These are phyloP conservation scores for Pelargonium myrrhifolium DNA, from an alignment of 441 rosid species.

Conservation along the genomic window DNA sequence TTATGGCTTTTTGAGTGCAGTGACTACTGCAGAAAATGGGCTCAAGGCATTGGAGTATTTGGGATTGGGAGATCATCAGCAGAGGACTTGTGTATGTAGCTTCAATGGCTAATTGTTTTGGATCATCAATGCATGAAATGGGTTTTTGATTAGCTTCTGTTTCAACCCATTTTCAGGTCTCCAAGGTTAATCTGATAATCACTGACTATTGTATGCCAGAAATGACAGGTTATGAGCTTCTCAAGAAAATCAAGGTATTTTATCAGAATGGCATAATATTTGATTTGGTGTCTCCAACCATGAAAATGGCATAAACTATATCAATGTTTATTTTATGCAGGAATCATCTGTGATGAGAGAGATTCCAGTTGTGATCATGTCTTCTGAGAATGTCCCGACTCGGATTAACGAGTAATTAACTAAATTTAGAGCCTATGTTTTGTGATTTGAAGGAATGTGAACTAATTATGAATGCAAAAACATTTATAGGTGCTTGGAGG, in stretches of 20 bases:
- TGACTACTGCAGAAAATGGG: slow-evolving; percentile 79
- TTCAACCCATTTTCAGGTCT: slow-evolving; percentile 30
- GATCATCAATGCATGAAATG: no score
- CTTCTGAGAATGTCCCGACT: slow-evolving; percentile 73
- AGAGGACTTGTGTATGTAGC: slow-evolving; percentile 22
- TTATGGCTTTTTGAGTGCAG: slow-evolving; percentile 25
- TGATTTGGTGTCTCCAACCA: background rate
- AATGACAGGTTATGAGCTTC: slow-evolving; percentile 84
- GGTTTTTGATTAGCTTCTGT: no score
- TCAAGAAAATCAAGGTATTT: slow-evolving; percentile 66
- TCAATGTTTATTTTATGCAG: slow-evolving; percentile 31
- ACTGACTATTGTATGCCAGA: slow-evolving; percentile 93
- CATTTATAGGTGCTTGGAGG: slow-evolving; percentile 58
- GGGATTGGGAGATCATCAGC: slow-evolving; percentile 46
- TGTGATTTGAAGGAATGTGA: background rate
- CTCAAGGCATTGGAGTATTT: slow-evolving; percentile 61
- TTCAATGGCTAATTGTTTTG: no score
- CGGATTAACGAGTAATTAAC: slow-evolving; percentile 53
- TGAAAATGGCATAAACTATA: no score
- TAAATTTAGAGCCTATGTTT: background rate
- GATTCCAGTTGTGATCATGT: slow-evolving; percentile 78
- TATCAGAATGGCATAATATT: background rate
- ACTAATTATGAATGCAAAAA: background rate
- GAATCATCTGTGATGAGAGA: slow-evolving; percentile 64
- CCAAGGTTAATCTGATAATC: slow-evolving; percentile 63